Evolutionary conservation across 78 protist species (phyloP).

Genomic region (Dictyostelium firmibasis): DNA sequence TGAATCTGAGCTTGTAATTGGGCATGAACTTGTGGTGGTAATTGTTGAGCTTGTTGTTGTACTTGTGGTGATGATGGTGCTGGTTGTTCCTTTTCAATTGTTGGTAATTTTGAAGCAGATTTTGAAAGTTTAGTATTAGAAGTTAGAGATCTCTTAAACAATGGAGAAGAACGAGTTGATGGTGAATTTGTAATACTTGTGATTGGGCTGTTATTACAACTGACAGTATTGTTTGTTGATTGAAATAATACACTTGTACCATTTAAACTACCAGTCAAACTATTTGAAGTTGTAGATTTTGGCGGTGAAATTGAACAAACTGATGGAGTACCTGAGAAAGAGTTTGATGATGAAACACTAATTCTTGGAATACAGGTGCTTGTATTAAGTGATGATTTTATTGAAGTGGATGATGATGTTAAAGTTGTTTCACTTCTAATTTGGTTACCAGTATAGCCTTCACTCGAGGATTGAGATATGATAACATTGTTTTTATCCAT

Average conservation of each 20-base stretch:
- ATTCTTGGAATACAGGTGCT: not conserved
- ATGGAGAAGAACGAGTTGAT: constrained; percentile 3
- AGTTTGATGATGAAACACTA: not conserved
- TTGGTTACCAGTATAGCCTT: not conserved
- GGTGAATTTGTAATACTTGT: not conserved
- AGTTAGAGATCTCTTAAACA: not conserved
- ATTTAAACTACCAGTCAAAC: not conserved
- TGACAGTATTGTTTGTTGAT: not conserved
- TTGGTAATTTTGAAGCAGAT: constrained; percentile 19
- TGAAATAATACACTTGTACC: not conserved
- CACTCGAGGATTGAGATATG: not conserved
- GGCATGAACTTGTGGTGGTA: not conserved
- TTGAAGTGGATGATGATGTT: not conserved
- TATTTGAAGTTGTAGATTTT: not conserved
- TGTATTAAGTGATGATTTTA: not conserved
- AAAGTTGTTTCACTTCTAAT: not conserved
- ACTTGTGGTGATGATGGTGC: not conserved
- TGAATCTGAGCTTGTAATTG: not conserved
- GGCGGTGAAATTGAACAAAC: not conserved
- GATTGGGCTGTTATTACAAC: not conserved
- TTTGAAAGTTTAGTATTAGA: not conserved
- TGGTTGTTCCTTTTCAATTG: not conserved
- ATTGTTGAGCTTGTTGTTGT: not conserved
- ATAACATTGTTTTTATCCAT: constrained; percentile 4
- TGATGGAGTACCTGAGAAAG: not conserved